Evolutionary conservation across 2,329 filamentous ascomycete species (phyloP).

Genomic region (Furcasterigmium sp.): DNA sequence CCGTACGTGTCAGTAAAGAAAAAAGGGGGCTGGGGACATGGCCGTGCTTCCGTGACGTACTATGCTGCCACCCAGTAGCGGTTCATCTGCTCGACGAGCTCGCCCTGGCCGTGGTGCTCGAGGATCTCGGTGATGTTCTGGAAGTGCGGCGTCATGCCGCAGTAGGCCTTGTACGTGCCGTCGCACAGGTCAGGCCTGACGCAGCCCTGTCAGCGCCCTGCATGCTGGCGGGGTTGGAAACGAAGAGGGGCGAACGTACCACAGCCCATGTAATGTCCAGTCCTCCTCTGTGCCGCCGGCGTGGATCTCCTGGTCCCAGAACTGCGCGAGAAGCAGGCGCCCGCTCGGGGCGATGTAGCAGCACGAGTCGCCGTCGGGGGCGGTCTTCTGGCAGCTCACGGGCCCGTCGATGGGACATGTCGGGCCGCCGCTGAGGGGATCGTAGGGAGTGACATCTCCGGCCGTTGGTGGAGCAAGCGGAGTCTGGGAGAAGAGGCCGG

Average conservation of each 20-base stretch:
- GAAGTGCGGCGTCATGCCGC: constrained; percentile 34
- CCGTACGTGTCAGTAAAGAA: not conserved
- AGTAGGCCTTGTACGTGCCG: constrained; percentile 36
- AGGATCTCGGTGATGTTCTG: constrained; percentile 37
- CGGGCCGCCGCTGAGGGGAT: constrained; percentile 27
- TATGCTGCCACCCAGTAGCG: constrained; percentile 36
- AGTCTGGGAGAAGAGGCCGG: constrained; percentile 16
- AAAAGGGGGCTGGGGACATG: not conserved
- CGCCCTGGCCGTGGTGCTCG: constrained; percentile 29
- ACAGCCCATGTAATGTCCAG: constrained; percentile 39
- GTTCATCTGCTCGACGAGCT: constrained; percentile 33
- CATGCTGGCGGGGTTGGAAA: not conserved
- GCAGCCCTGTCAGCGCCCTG: too few relatives aligned
- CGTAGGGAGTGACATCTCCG: constrained; percentile 22
- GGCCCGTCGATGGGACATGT: constrained; percentile 35
- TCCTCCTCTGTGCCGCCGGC: constrained; percentile 34
- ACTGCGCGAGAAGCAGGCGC: constrained; percentile 34
- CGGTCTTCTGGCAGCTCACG: constrained; percentile 33
- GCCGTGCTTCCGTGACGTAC: too few relatives aligned
- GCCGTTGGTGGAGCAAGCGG: constrained; percentile 9
- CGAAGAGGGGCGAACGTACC: constrained; percentile 20
- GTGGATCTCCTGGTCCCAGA: constrained; percentile 36
- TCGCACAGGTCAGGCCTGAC: constrained; percentile 38
- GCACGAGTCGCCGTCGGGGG: constrained; percentile 29
- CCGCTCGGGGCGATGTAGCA: constrained; percentile 37